Evolutionary conservation across 2,329 filamentous ascomycete genomes (phyloP).

Genomic region (Fusarium austroafricanum): DNA sequence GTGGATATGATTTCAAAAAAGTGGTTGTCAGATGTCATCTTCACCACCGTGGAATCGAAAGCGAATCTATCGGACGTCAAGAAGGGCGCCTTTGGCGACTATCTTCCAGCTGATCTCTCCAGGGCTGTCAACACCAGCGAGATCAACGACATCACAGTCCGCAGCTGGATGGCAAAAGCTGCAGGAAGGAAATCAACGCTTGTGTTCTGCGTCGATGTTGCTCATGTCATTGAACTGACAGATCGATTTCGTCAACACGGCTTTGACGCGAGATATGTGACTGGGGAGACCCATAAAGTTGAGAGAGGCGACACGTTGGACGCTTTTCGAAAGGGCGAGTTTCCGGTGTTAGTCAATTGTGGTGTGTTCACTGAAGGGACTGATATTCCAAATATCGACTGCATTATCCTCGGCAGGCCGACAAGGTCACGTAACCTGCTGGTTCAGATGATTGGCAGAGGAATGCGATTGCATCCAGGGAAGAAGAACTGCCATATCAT

Average conservation of each 20-base stretch:
- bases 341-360: slow-evolving; percentile 91
- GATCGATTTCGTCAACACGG: slow-evolving; percentile 80
- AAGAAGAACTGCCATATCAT: slow-evolving; percentile 95
- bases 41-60: slow-evolving; percentile 89
- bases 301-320: slow-evolving; percentile 77
- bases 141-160: slow-evolving; percentile 86
- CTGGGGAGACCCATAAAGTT: slow-evolving; percentile 78
- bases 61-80: slow-evolving; percentile 80
- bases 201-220: slow-evolving; percentile 92
- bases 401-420: slow-evolving; percentile 86
- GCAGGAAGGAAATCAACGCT: slow-evolving; percentile 82
- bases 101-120: slow-evolving; percentile 81
- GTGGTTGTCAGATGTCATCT: slow-evolving; percentile 91
- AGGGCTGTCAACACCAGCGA: slow-evolving; percentile 82
- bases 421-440: slow-evolving; percentile 93
- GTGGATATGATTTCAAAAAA: slow-evolving; percentile 82
- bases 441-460: slow-evolving; percentile 97
- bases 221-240: slow-evolving; percentile 81
- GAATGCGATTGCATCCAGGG: slow-evolving; percentile 82
- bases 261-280: slow-evolving; percentile 88
- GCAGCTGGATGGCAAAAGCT: slow-evolving; percentile 86
- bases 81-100: slow-evolving; percentile 76
- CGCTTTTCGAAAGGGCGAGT: slow-evolving; percentile 80
- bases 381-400: slow-evolving; percentile 97
- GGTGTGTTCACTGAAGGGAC: slow-evolving; percentile 98